Conservation (phyloP, 306 rosid species). For the Albizia julibrissin region DNA sequence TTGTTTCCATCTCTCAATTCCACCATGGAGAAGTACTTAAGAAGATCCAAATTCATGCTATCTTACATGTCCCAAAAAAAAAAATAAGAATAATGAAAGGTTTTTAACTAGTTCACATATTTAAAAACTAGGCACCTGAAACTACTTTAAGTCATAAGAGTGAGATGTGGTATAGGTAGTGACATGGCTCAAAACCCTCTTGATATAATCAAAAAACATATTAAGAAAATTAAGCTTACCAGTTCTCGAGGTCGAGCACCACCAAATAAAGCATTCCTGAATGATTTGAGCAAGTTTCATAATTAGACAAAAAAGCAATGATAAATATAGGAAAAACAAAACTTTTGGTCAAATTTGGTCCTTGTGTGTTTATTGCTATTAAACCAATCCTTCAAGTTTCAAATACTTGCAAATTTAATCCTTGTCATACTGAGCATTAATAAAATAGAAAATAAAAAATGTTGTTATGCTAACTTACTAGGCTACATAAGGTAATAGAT, state of each 20-base stretch:
- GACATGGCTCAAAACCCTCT: neutral
- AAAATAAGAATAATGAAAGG: neutral
- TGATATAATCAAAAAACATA: neutral
- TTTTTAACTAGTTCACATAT: conserved; percentile 18
- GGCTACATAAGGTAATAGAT: neutral
- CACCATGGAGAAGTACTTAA: neutral
- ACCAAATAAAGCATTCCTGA: conserved; percentile 89
- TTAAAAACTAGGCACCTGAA: neutral
- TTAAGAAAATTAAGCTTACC: conserved; percentile 46
- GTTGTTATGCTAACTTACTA: neutral
- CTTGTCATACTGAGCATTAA: neutral
- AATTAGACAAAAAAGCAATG: conserved; percentile 16
- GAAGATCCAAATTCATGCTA: neutral
- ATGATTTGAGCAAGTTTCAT: conserved; percentile 38
- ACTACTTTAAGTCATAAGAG: neutral
- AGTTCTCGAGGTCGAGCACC: conserved; percentile 99
- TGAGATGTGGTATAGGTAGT: neutral
- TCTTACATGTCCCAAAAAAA: neutral
- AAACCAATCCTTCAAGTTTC: neutral
- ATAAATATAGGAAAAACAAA: conserved; percentile 6
- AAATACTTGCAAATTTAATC: neutral
- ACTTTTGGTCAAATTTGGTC: neutral
- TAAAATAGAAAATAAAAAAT: neutral
- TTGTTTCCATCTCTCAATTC: neutral
- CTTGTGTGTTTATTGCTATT: neutral